Conservation (phyloP, 306 rosid species). For the Amphicarpaea edgeworthii region DNA sequence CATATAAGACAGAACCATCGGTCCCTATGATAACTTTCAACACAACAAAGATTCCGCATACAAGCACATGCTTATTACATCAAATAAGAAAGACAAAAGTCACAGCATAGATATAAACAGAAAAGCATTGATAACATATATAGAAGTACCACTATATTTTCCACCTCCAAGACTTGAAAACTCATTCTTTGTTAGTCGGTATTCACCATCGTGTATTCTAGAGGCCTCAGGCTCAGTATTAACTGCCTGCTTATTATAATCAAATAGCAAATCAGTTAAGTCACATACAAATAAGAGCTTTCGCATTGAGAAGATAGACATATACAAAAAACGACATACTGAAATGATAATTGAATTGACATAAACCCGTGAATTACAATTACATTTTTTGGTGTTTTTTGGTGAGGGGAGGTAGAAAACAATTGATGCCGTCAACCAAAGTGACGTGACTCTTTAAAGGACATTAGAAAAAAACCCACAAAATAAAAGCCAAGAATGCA, state of each 20-base stretch:
- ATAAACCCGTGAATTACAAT: conserved; percentile 15
- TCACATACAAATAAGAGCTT: neutral
- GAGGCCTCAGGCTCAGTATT: conserved; percentile 86
- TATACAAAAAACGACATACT: conserved; percentile 20
- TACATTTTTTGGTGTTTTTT: neutral
- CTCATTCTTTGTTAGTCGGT: conserved; percentile 80
- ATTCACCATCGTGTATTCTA: conserved; percentile 73
- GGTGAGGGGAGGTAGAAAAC: conserved; percentile 20
- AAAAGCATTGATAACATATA: conserved; percentile 35
- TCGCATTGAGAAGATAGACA: conserved; percentile 18
- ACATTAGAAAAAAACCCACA: conserved; percentile 8
- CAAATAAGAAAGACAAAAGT: conserved; percentile 33
- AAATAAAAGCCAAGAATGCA: conserved; percentile 34
- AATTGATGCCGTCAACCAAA: conserved; percentile 27
- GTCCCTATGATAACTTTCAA: conserved; percentile 43
- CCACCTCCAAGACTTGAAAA: conserved; percentile 82
- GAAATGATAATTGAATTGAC: conserved; percentile 9
- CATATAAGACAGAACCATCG: conserved; percentile 47
- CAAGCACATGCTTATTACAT: conserved; percentile 31
- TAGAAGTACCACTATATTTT: conserved; percentile 80
- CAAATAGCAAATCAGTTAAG: conserved; percentile 40
- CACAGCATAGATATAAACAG: conserved; percentile 29
- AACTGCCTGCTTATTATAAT: conserved; percentile 73
- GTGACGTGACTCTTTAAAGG: conserved; percentile 30
- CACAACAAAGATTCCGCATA: conserved; percentile 23